Evolutionary conservation across 2,329 filamentous ascomycete species (phyloP), one percentile per base, ranked within the genome.

Genomic region (Aureobasidium sp.): DNA sequence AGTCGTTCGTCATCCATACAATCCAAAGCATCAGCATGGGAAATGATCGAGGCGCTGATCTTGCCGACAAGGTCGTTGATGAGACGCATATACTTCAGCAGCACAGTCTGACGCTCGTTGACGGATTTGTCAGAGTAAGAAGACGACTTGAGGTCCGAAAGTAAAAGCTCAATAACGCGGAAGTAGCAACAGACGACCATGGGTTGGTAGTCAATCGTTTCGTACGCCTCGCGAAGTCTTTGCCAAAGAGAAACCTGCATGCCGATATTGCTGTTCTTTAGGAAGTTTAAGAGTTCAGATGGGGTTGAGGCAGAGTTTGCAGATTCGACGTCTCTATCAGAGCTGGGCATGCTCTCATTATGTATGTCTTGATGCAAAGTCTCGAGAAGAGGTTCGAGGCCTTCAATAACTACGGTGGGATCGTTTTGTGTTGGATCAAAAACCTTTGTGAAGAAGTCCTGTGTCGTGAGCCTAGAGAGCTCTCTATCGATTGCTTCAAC

Each of bases 391-490:
- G 94, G 94, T 70, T 99, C 94, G 39, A 99, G 78, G 31, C 87
- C 94, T 70, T 97, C 91, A 63, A 99, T 97, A 22, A 97, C 85
- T 5, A 87, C 83, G 14, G 93, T 83, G 0, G 93, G 90, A 67
- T 97, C 87, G 51, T 87, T 86, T 63, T 87, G 84, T 62, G 94
- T 88, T 41, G 91, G 87, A 64, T 90, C 88, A 71, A 97, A 97
- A 0, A 99, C 84, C 41, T 87, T 90, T 56, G 91, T 81, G 74
- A 99, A 97, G 73, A 97, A 97, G 70, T 97, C 93, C 84, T 96
- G 94, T 0, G 93, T 97, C 15, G 90, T 96, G 37, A 97, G 81
- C 69, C 92, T 91, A 14, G 90, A 93, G 29, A 97, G 88, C 71
- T 99, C 93, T 61, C 91, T 87, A 65, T 97, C 92, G 8, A 94